Conservation (phyloP, 768 basidiomycete species). For the Neoboletus subvelutipes region DNA sequence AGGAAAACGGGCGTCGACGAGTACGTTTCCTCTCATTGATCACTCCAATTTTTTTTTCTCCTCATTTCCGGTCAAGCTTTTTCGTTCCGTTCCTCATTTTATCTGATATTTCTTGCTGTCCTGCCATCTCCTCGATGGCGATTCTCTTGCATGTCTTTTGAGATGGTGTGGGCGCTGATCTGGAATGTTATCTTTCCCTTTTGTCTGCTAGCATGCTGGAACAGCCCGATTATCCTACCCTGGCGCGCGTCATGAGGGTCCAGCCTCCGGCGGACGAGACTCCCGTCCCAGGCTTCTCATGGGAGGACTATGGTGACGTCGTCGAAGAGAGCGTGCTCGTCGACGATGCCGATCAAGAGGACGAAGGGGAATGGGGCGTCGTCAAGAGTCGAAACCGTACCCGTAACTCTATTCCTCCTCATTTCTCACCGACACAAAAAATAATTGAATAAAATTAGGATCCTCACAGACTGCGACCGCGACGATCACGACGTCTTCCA, state of each 20-base stretch:
- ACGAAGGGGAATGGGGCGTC: constrained; percentile 75
- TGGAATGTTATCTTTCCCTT: background rate
- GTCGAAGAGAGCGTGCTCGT: constrained; percentile 38
- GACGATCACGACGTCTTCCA: constrained; percentile 6
- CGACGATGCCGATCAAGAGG: constrained; percentile 68
- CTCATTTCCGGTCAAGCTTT: background rate
- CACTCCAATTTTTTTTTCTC: background rate
- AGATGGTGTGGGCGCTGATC: constrained; percentile 5
- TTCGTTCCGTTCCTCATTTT: background rate
- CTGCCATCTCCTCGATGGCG: background rate
- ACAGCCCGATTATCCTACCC: constrained; percentile 49
- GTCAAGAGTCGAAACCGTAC: constrained; percentile 55
- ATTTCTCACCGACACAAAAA: constrained; percentile 2
- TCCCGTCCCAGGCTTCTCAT: constrained; percentile 66
- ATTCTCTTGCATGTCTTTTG: background rate
- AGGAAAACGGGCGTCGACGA: constrained; percentile 68
- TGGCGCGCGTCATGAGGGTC: constrained; percentile 72
- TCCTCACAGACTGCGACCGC: constrained; percentile 6
- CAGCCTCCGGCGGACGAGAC: constrained; percentile 54
- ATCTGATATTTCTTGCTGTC: background rate
- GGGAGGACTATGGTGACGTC: constrained; percentile 77
- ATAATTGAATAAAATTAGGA: constrained; percentile 11
- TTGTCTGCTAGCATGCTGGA: constrained; percentile 56
- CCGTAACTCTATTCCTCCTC: constrained; percentile 34
- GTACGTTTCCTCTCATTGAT: constrained; percentile 39